phyloP scores from a whole-genome alignment of 2,329 filamentous ascomycete species.

The Xylariaceae sp. region DNA sequence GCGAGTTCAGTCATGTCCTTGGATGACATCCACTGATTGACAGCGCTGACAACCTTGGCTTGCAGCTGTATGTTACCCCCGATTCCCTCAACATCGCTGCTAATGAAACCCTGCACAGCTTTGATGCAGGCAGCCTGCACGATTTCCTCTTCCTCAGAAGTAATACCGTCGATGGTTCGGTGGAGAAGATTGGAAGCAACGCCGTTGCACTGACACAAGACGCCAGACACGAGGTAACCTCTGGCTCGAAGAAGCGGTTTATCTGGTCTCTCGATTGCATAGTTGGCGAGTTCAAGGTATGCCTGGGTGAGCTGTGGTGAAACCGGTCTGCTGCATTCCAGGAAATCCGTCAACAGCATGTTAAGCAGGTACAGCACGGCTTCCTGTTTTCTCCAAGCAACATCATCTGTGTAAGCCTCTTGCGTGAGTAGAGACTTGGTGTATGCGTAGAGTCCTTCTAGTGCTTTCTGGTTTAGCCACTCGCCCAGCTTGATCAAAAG shows the following conservation, averaged over 20 bases:
- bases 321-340: constrained; percentile 73
- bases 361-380: constrained; percentile 82
- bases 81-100: constrained; percentile 45
- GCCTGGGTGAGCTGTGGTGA: constrained; percentile 65
- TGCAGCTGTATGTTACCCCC: constrained; percentile 53
- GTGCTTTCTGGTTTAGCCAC: constrained; percentile 73
- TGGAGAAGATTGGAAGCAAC: constrained; percentile 67
- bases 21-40: constrained; percentile 70
- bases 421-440: constrained; percentile 70
- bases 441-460: constrained; percentile 76
- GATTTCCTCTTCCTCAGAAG: constrained; percentile 74
- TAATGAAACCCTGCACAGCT: constrained; percentile 68
- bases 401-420: constrained; percentile 14
- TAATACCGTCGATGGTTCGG: constrained; percentile 71
- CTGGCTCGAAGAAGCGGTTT: constrained; percentile 80
- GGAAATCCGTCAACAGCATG: constrained; percentile 78
- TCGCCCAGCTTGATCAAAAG: constrained; percentile 89
- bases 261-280: constrained; percentile 65
- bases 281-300: constrained; percentile 78
- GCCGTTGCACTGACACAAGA: constrained; percentile 67
- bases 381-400: constrained; percentile 66
- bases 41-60: constrained; percentile 52
- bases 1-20: constrained; percentile 82
- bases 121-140: constrained; percentile 92
- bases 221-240: constrained; percentile 82